Evolutionary conservation across 2,329 filamentous ascomycete species (phyloP), one percentile per base, ranked within the genome.

Genomic region (Fusarium liriodendri): DNA sequence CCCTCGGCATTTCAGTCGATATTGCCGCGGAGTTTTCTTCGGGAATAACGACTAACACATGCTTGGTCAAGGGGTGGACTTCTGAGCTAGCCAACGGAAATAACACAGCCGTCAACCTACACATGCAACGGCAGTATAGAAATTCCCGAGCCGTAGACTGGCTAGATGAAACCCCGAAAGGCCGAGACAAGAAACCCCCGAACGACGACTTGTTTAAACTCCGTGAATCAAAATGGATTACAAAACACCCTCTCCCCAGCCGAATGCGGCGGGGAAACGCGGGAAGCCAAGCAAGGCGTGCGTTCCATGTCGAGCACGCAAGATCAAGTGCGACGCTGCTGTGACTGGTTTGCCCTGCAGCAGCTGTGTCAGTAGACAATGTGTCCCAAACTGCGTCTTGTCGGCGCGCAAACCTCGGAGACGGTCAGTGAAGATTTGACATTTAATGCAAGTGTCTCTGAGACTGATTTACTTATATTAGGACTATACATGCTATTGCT

Each of bases 241-340:
- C 50, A 11, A 25, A 16, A 16, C 20, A 7, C 20, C 14, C 2
- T 25, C 42, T 1, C 29, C 27, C 8, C 22, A 29, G 16, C 10
- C n/a, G 7, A 54, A 54, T 33, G 50, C 2, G 11, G 25, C 47
- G 4, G 47, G 47, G 16, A 27, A 22, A 29, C 16, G 37, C 1
- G 62, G 18, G 13, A 76, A 69, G 11, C 71, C 66, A 1, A 76
- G 66, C 52, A 76, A 76, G 27, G 69, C 74, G 0, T 76, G 74
- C 11, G 61, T 67, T 7, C 74, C 74, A 2, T 76, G 74, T 25
- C 67, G 69, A 27, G 27, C 62, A 7, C 74, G 74, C 32, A 76
- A 76, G 50, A 60, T 73, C 13, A 76, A 76, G 29, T 76, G 74
- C 13, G 68, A 76, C 52, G 74, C 74, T 20, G 47, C 71, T 5